Conservation (phyloP, 2,329 filamentous ascomycete genomes). For the Pseudogymnoascus pannorum region DNA sequence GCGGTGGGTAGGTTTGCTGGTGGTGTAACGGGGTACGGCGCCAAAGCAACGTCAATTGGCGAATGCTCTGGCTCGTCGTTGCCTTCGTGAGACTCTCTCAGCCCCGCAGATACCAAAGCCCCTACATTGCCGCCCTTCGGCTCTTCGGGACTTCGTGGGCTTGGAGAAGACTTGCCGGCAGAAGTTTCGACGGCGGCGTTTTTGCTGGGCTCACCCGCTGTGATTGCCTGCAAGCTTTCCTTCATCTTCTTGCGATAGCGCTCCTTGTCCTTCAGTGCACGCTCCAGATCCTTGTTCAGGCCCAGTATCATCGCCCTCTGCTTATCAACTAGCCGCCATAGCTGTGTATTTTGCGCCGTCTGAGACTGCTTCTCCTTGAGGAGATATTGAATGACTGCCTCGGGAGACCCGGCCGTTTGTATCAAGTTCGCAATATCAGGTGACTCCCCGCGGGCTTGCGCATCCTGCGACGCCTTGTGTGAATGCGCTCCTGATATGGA, state of each 20-base stretch:
- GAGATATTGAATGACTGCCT: constrained; percentile 81
- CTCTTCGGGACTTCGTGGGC: constrained; percentile 10
- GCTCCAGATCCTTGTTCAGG: constrained; percentile 88
- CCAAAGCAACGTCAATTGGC: constrained; percentile 51
- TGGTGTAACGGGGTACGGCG: constrained; percentile 59
- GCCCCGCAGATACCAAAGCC: constrained; percentile 23
- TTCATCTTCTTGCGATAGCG: constrained; percentile 87
- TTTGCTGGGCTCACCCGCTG: constrained; percentile 11
- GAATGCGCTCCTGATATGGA: constrained; percentile 56
- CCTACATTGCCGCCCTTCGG: constrained; percentile 18
- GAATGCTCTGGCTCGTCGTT: constrained; percentile 35
- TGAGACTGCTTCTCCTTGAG: constrained; percentile 87
- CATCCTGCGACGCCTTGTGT: constrained; percentile 51
- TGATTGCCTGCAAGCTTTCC: constrained; percentile 48
- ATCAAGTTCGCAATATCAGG: constrained; percentile 75
- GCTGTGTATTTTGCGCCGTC: constrained; percentile 79
- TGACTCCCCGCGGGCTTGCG: constrained; percentile 40
- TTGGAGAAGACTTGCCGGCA: neutral
- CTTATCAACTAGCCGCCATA: constrained; percentile 96
- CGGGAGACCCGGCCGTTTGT: constrained; percentile 76
- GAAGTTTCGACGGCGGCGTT: neutral
- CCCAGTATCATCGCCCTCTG: constrained; percentile 89
- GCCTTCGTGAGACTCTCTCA: constrained; percentile 18
- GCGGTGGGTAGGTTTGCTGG: constrained; percentile 42
- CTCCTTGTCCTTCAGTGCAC: constrained; percentile 88